phyloP scores from a whole-genome alignment of 2,329 filamentous ascomycete genomes.

The Claviceps lovelessii region DNA sequence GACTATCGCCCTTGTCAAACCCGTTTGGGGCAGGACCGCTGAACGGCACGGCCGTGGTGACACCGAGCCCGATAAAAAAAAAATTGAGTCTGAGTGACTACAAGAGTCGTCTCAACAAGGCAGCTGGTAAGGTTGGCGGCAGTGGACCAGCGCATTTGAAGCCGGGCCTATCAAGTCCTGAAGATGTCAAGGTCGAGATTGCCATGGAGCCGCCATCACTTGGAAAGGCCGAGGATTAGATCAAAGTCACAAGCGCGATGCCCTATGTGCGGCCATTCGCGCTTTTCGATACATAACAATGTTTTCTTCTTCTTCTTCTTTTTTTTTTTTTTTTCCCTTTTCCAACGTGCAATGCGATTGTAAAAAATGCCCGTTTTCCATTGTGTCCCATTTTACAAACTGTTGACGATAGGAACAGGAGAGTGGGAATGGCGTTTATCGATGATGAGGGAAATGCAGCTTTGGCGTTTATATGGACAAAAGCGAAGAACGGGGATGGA shows the following conservation, averaged over 20 bases:
- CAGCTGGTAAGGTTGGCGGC: slow-evolving; percentile 23
- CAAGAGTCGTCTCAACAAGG: slow-evolving; percentile 44
- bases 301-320: too few species aligned
- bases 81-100: slow-evolving; percentile 55
- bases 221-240: slow-evolving; percentile 15
- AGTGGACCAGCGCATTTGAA: slow-evolving; percentile 17
- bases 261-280: slow-evolving; percentile 11
- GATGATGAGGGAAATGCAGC: not conserved
- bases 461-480: not conserved
- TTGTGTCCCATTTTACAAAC: not conserved
- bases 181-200: slow-evolving; percentile 24
- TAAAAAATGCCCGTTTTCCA: not conserved
- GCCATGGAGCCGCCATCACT: slow-evolving; percentile 16
- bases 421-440: not conserved
- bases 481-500: not conserved
- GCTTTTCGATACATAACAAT: not conserved
- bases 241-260: not conserved
- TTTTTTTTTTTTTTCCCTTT: too few species aligned
- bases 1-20: slow-evolving; percentile 37
- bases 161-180: slow-evolving; percentile 20
- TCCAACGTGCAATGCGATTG: not conserved
- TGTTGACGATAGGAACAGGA: not conserved
- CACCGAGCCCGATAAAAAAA: slow-evolving; percentile 50
- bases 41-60: slow-evolving; percentile 30
- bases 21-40: slow-evolving; percentile 28